Conservation (phyloP, 805 yeast genomes). For the Kluyveromyces lactis region DNA sequence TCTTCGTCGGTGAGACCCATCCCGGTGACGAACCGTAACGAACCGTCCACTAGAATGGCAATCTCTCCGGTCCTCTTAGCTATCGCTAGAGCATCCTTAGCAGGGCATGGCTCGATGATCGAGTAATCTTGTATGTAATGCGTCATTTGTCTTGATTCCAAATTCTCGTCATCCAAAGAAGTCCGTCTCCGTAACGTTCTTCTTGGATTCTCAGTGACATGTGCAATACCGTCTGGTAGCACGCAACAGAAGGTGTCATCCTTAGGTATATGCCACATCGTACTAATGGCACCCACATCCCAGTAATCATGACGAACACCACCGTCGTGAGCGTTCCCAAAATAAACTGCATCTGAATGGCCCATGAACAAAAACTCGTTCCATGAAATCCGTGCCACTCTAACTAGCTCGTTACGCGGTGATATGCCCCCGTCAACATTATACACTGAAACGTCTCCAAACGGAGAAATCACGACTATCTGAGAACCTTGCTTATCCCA, state of each 20-base stretch:
- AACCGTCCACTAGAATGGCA: neutral
- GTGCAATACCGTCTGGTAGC: neutral
- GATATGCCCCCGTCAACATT: neutral
- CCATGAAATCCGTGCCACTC: neutral
- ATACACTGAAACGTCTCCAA: neutral
- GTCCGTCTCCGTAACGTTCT: neutral
- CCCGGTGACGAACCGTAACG: neutral
- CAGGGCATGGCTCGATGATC: neutral
- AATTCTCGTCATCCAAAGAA: neutral
- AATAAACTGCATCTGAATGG: neutral
- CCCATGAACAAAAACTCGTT: conserved; percentile 1
- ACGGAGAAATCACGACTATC: neutral
- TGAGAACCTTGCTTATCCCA: conserved; percentile 2
- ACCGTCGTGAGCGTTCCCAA: neutral
- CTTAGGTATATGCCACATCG: neutral
- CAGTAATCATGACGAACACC: neutral
- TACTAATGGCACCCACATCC: neutral
- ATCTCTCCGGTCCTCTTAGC: neutral
- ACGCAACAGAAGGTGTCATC: neutral
- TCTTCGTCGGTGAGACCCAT: neutral
- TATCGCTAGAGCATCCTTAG: neutral
- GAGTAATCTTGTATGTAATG: neutral
- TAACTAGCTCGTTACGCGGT: neutral
- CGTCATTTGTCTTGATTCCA: neutral
- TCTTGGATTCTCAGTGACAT: neutral